phyloP scores from a whole-genome alignment of 1,139 yeast genomes.

The Protomyces gravidus region DNA sequence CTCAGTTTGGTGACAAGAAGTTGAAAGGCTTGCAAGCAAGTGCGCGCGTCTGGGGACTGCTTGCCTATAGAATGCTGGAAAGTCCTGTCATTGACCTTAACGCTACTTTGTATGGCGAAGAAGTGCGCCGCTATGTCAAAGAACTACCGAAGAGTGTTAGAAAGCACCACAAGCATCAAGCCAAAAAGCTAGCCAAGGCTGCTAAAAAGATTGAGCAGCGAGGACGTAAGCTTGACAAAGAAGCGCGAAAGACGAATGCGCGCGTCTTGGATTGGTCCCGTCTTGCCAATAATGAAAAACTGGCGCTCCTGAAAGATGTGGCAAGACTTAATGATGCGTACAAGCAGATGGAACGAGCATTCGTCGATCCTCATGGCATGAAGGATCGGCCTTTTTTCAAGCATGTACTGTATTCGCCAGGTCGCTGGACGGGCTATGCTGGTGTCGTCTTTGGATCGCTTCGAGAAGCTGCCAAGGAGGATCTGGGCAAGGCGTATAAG shows the following conservation, averaged over 20 bases:
- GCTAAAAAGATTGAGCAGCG: slow-evolving; percentile 7
- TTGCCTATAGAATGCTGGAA: slow-evolving; percentile 50
- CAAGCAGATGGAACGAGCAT: slow-evolving; percentile 60
- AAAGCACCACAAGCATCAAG: neutral
- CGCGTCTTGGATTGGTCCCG: slow-evolving; percentile 5
- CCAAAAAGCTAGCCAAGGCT: neutral
- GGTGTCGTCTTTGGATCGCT: slow-evolving; percentile 25
- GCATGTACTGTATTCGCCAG: slow-evolving; percentile 78
- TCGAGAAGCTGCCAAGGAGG: slow-evolving; percentile 7
- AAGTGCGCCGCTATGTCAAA: slow-evolving; percentile 31
- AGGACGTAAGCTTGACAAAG: slow-evolving; percentile 7
- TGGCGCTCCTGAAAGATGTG: slow-evolving; percentile 15
- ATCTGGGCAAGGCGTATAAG: neutral
- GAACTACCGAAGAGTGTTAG: slow-evolving; percentile 1
- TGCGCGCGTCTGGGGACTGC: slow-evolving; percentile 51
- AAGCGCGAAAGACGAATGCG: slow-evolving; percentile 4
- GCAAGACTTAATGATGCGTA: slow-evolving; percentile 37
- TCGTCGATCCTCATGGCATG: slow-evolving; percentile 61
- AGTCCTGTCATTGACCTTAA: slow-evolving; percentile 47
- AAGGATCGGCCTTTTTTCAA: slow-evolving; percentile 75
- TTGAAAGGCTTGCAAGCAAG: slow-evolving; percentile 54
- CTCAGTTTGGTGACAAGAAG: slow-evolving; percentile 54
- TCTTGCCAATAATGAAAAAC: slow-evolving; percentile 1
- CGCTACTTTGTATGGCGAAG: slow-evolving; percentile 46
- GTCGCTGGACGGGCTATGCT: slow-evolving; percentile 38